A percentile compares a stretch with the other conserved stretches of the same genome.
These are phyloP conservation scores for Sisymbrium irio DNA, from an alignment of 345 rosid genomes.

Conservation along the genomic window DNA sequence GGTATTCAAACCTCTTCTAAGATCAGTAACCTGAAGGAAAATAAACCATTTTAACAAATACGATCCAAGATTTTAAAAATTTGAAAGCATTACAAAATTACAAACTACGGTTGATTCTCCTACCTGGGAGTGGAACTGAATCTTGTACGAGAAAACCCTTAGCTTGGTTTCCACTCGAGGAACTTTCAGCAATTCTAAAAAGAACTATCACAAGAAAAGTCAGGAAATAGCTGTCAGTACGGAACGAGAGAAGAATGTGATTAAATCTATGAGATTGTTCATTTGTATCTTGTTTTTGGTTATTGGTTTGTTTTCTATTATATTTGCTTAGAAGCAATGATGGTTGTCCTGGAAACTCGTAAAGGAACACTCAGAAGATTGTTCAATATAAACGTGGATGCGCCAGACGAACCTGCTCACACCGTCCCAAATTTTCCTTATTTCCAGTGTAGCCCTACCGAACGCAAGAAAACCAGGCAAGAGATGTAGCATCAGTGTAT, in stretches of 20 bases:
- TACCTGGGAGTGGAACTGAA: constrained; percentile 71
- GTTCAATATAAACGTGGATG: constrained; percentile 16
- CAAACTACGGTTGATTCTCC: constrained; percentile 25
- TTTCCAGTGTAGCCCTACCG: constrained; percentile 61
- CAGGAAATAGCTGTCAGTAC: constrained; percentile 21
- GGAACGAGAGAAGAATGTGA: background rate
- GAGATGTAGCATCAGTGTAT: constrained; percentile 17
- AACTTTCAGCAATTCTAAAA: constrained; percentile 76
- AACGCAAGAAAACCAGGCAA: constrained; percentile 24
- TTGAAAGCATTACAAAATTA: constrained; percentile 10
- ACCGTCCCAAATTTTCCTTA: constrained; percentile 69
- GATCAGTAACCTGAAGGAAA: constrained; percentile 71
- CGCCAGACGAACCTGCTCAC: constrained; percentile 61
- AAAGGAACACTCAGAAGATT: background rate
- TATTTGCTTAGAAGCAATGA: background rate
- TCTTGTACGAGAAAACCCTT: constrained; percentile 74
- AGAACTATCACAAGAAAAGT: constrained; percentile 51
- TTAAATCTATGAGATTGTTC: constrained; percentile 10
- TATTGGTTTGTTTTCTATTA: background rate
- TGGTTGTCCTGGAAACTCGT: background rate
- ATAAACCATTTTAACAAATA: constrained; percentile 7
- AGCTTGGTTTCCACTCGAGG: constrained; percentile 82
- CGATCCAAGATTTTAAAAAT: constrained; percentile 12
- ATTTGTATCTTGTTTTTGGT: background rate
- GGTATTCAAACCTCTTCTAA: constrained; percentile 53